A percentile compares a stretch with the other conserved stretches of the same genome.
phyloP scores from a whole-genome alignment of 2,329 filamentous ascomycete genomes.

The Xylaria sp. region DNA sequence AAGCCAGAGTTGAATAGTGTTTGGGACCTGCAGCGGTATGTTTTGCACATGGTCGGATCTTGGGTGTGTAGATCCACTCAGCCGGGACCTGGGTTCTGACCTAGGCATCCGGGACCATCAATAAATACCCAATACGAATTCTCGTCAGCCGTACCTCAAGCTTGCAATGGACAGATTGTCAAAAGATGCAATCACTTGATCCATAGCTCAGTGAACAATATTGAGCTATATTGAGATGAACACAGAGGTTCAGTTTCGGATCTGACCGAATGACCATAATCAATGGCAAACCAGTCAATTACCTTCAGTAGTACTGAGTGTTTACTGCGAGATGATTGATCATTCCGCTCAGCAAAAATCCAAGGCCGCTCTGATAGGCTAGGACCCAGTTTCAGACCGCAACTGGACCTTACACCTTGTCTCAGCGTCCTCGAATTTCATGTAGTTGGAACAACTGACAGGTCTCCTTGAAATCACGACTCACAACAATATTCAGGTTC shows the following conservation, averaged over 20 bases:
- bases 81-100: constrained; percentile 18
- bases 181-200: constrained; percentile 25
- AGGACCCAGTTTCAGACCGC: not conserved
- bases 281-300: not conserved
- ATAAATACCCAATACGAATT: constrained; percentile 14
- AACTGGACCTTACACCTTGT: not conserved
- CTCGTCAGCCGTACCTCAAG: constrained; percentile 16
- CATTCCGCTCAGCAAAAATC: not conserved
- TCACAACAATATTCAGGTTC: not conserved
- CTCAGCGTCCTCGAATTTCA: not conserved
- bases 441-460: not conserved
- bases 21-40: constrained; percentile 18
- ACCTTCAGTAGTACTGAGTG: not conserved
- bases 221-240: constrained; percentile 1
- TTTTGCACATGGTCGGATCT: constrained; percentile 22
- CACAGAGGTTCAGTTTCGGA: not conserved
- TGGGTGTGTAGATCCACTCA: constrained; percentile 17
- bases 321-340: not conserved
- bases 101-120: constrained; percentile 1
- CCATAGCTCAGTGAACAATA: not conserved
- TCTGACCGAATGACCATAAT: constrained; percentile 2
- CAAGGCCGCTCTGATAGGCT: not conserved
- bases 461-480: not conserved
- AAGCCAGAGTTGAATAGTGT: constrained; percentile 9
- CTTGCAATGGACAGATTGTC: constrained; percentile 4